These are phyloP conservation scores for Zygotorulaspora mrakii DNA, from an alignment of 1,139 yeast species.

Conservation along the genomic window DNA sequence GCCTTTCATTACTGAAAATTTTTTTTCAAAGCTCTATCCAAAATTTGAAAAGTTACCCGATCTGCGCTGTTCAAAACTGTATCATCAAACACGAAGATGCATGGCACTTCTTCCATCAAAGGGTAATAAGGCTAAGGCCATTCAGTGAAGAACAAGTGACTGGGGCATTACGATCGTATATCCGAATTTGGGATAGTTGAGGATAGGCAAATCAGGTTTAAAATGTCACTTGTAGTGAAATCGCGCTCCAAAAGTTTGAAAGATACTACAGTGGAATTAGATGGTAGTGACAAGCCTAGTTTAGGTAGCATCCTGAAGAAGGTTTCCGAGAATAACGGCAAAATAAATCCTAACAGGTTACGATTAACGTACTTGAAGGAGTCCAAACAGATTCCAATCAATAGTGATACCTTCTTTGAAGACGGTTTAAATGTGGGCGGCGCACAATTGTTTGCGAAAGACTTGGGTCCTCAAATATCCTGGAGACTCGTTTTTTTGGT, in stretches of 20 bases:
- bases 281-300: conserved; percentile 35
- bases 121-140: too few relatives aligned
- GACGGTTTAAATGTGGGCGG: conserved; percentile 39
- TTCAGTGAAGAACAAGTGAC: too few relatives aligned
- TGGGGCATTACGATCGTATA: too few relatives aligned
- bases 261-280: conserved; percentile 36
- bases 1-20: conserved; percentile 13
- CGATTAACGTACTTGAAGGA: conserved; percentile 38
- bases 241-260: conserved; percentile 52
- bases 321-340: conserved; percentile 45
- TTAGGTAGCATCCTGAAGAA: conserved; percentile 38
- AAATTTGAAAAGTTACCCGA: not conserved
- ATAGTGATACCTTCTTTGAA: conserved; percentile 26
- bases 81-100: not conserved
- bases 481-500: conserved; percentile 86
- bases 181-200: too few relatives aligned
- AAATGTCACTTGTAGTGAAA: conserved; percentile 35
- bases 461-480: conserved; percentile 86
- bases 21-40: conserved; percentile 10
- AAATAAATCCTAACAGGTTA: conserved; percentile 43
- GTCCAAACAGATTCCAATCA: conserved; percentile 30
- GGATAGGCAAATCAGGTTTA: too few relatives aligned
- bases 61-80: not conserved
- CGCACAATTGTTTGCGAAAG: conserved; percentile 56
- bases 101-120: too few relatives aligned